Base-by-base conservation (phyloP, 441 rosid species). In the Eutrema salsugineum region DNA sequence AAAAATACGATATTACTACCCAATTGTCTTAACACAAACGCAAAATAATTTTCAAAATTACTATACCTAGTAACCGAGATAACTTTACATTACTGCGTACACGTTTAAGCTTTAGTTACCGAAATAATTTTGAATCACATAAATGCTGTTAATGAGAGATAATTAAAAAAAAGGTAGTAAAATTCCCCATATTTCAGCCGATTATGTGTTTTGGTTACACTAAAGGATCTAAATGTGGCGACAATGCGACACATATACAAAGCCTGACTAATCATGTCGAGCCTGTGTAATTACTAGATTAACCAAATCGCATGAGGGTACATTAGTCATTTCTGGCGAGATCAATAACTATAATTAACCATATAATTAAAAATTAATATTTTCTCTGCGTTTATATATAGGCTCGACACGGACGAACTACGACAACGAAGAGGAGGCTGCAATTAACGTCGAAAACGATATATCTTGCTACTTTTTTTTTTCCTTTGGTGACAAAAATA, bases 231-330 rank as follows among this genome's bases (percentile, higher is more conserved):
- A 3, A 56, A 55, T 55, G 60, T 38, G 62, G 70, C 66, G 75
- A 76, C 66, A 75, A 75, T 38, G 65, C 60, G 79, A 75, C 79
- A 68, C 75, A 75, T 75, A 68, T 68, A 69, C 70, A 69, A 69
- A 69, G 79, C 79, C 75, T 76, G 79, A 63, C 38, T 69, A 69
- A 68, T 75, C 79, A 75, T 68, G 79, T 75, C 79, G 75, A 69
- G 14, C 39, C 14, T 51, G 28, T 48, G 32, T 69, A 62, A 75
- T 69, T 63, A 76, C 75, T n/a, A 47, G 5, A 63, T 46, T 69
- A 63, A 69, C 75, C 75, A 38, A 35, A 6, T 1, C 1, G n/a
- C 7, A 0, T 0, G 57, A 68, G 85, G 86, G 55, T 3, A 51
- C 12, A 67, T 77, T 47, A 55, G 85, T 85, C 57, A 69, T 76